Base-by-base conservation (phyloP, 2,329 filamentous ascomycete genomes). In the Herpotrichia juniperi region DNA sequence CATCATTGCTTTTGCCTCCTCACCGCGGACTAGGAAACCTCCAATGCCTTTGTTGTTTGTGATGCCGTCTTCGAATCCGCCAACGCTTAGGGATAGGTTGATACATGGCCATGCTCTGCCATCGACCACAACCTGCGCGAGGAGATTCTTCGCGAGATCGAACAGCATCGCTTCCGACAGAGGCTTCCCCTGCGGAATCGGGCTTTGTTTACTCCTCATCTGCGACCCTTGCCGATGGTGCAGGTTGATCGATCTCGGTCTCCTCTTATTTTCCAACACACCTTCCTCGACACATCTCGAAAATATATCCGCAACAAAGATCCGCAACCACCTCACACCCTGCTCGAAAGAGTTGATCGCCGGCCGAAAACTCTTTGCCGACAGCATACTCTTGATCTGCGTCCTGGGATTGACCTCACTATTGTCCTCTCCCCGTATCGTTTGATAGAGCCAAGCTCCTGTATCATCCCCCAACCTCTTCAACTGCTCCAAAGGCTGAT, bases 311-410 rank as follows among this genome's bases (percentile, higher is more conserved):
- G 91, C 90, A 4, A 84, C 87, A 71, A 97, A 97, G 48, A 99
- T 97, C 10, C 88, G 83, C 32, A 99, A 79, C 94, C 94, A 99
- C 54, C 87, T 87, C 21, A 84, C 79, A 1, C 88, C 93, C 70
- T 96, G 90, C 19, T 94, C 91, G 16, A 84, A 77, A 2, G 81
- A 88, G 61, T 86, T 89, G 68, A 97, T 93, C 50, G 83, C 86
- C 0, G 94, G 94, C 22, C 90, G 83, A 67, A 99, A 99, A 0
- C 92, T 96, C 71, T 99, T 99, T 17, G 94, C 93, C 1, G 92
- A 97, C 12, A 97, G 80, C 93, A 99, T 97, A 14, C 90, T 94
- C 72, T 97, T 97, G 78, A 97, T 96, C 66, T 94, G 90, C 1
- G 92, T 96, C 46, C 93, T 83, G 24, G 91, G 84, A 66, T 91